Evolutionary conservation across 1,139 yeast genomes (phyloP).

Genomic region (Geotrichum cucujoidarum): DNA sequence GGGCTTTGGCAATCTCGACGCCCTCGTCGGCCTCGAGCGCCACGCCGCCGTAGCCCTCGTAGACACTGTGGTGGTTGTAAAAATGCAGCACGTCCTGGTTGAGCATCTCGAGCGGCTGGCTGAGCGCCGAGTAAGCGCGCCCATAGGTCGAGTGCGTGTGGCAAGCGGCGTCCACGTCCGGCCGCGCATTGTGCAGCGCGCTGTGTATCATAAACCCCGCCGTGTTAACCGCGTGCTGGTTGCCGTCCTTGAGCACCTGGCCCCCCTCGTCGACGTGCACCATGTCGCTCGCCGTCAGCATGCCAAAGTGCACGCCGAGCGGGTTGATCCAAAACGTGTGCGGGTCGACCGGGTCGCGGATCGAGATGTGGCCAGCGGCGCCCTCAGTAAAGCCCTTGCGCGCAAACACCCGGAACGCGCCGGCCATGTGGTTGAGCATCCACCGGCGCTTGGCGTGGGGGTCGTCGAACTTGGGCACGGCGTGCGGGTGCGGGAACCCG

Average conservation of each 20-base stretch:
- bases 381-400: conserved; percentile 74
- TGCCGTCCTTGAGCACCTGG: conserved; percentile 58
- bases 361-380: conserved; percentile 73
- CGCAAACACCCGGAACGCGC: conserved; percentile 72
- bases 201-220: conserved; percentile 82
- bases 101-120: conserved; percentile 68
- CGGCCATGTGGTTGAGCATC: conserved; percentile 73
- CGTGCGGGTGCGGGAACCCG: conserved; percentile 26
- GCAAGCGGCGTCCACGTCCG: conserved; percentile 77
- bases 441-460: conserved; percentile 53
- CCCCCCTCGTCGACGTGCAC: conserved; percentile 73
- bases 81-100: conserved; percentile 73
- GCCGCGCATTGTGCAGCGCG: conserved; percentile 69
- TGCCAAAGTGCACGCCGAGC: conserved; percentile 63
- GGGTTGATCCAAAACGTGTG: conserved; percentile 79
- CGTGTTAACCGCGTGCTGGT: conserved; percentile 59
- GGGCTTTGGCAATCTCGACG: conserved; percentile 55
- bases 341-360: conserved; percentile 70
- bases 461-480: conserved; percentile 49
- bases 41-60: conserved; percentile 70
- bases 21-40: conserved; percentile 76
- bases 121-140: conserved; percentile 69
- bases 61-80: conserved; percentile 62
- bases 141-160: conserved; percentile 75
- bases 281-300: conserved; percentile 66